Base-by-base conservation (phyloP, 495 filamentous ascomycete genomes). In the Podospora pseudocomata region DNA sequence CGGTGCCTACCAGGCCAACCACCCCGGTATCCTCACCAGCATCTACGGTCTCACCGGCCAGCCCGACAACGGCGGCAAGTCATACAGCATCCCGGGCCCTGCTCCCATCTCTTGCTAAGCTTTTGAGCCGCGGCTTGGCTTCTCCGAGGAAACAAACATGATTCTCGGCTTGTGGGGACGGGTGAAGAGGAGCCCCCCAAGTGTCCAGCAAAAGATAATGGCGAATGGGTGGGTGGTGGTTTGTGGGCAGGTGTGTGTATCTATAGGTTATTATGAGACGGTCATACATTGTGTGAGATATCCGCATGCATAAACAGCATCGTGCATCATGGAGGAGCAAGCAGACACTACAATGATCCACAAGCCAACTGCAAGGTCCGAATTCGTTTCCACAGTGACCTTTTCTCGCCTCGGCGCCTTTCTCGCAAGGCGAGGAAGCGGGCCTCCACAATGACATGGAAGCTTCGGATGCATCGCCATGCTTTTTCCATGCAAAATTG, bases 11-110 rank as follows among this genome's bases (percentile, higher is more conserved):
- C 72, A 76, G 72, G 73, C 80, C 56, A 80, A 66, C 65, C 80
- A 87, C 74, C 81, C 85, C 15, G 83, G 84, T 65, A 86, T 87
- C 72, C 67, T 81, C 49, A 71, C 83, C 74, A 84, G 80, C 73
- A 87, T 88, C 74, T 88, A 88, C 73, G 82, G 83, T 26, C 20
- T 62, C 4, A 72, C 72, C 20, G 82, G 84, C 16, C 69, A 80
- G 71, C 80, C 82, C 65, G 79, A 85, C 68, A 84, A 80, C 59
- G 79, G 70, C 58, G 78, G 80, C 56, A 80, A 82, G 74, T 53
- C 78, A 18, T 84, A 84, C 65, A 73, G 62, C 18, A 75, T 79
- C 6, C 83, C 83, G 0, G 83, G 83, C 5, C 81, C 81, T 28
- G 73, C 73, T 27, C 79, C 82, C 1, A 82, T 83, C 58, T 68